Conservation (phyloP, 495 filamentous ascomycete species). For the Aspergillus haitiensis region DNA sequence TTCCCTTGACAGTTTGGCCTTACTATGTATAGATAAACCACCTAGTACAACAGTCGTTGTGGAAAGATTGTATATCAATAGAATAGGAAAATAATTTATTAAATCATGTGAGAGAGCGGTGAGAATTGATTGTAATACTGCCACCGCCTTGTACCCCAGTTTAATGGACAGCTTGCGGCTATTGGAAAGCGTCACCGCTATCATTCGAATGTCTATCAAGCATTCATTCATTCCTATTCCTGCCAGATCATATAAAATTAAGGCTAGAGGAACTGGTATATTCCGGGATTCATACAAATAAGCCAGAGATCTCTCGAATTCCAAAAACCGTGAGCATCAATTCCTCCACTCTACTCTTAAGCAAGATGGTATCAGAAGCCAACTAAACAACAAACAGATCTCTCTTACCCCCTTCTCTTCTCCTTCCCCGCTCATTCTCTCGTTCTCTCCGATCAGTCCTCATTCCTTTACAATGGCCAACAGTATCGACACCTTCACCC, state of each 20-base stretch:
- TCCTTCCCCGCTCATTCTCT: too few relatives aligned
- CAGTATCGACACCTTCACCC: slow-evolving; percentile 70
- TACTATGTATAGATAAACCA: slow-evolving; percentile 14
- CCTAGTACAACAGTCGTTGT: neutral
- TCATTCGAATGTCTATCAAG: neutral
- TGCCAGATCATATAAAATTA: slow-evolving; percentile 4
- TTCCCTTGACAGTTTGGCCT: slow-evolving; percentile 7
- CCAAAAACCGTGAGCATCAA: too few relatives aligned
- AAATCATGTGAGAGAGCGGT: neutral
- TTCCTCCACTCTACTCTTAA: too few relatives aligned
- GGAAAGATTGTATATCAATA: slow-evolving; percentile 2
- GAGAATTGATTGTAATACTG: neutral
- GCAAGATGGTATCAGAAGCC: too few relatives aligned
- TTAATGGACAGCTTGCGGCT: slow-evolving; percentile 23
- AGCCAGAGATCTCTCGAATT: too few relatives aligned
- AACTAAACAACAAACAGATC: too few relatives aligned
- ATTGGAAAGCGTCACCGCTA: neutral
- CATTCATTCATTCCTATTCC: neutral
- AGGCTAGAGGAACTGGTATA: neutral
- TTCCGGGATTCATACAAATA: too few relatives aligned
- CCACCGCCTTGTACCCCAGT: slow-evolving; percentile 18
- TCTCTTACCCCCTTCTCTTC: too few relatives aligned
- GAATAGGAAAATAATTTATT: neutral
- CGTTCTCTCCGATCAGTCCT: neutral
- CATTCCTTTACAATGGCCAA: slow-evolving; percentile 33